Percentiles rank a stretch among this genome's conserved stretches.
phyloP scores from a whole-genome alignment of 2,329 filamentous ascomycete species.

The Thelonectria rubi region DNA sequence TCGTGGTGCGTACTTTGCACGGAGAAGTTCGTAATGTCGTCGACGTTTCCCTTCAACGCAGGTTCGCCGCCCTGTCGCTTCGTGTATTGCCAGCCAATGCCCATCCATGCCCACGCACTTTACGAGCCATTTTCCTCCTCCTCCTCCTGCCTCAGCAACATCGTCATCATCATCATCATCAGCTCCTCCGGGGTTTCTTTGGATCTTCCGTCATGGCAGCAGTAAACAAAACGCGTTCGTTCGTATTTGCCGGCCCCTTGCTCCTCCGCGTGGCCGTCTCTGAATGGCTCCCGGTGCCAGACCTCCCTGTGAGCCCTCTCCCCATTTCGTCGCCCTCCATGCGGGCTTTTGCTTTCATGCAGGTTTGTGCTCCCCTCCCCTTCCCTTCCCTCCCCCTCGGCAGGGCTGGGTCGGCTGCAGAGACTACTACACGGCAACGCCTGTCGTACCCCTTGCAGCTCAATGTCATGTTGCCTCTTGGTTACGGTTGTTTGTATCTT shows the following conservation, averaged over 20 bases:
- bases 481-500: not conserved
- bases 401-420: not conserved
- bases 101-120: not conserved
- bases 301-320: not conserved
- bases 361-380: not conserved
- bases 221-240: not conserved
- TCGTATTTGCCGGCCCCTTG: constrained; percentile 1
- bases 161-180: not conserved
- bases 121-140: not conserved
- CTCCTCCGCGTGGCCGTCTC: constrained; percentile 6
- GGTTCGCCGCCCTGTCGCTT: constrained; percentile 4
- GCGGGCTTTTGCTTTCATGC: constrained; percentile 3
- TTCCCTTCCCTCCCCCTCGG: too few relatives aligned
- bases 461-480: not conserved
- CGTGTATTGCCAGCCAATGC: not conserved
- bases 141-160: not conserved
- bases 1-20: too few relatives aligned
- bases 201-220: not conserved
- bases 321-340: not conserved
- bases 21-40: too few relatives aligned
- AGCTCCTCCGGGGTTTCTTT: not conserved
- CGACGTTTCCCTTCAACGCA: constrained; percentile 15
- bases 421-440: too few relatives aligned
- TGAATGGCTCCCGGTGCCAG: constrained; percentile 4
- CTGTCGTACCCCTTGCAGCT: not conserved